phyloP scores from a whole-genome alignment of 345 rosid species.

The Trapa incisa region DNA sequence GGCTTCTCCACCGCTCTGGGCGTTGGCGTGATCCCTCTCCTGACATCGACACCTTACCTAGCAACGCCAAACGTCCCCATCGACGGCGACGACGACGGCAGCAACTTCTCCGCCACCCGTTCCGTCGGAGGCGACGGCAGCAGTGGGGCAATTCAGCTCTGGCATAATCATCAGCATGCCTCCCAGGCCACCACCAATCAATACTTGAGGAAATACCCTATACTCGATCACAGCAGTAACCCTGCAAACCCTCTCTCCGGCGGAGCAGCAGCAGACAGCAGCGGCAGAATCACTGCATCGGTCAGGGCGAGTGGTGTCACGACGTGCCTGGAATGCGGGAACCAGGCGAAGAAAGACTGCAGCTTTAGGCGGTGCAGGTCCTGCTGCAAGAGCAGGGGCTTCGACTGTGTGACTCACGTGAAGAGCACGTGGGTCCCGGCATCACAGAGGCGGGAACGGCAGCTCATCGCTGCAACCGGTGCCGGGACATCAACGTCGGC shows the following conservation, averaged over 20 bases:
- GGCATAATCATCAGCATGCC: conserved; percentile 42
- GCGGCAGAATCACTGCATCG: conserved; percentile 31
- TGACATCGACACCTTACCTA: conserved; percentile 34
- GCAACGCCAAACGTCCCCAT: conserved; percentile 22
- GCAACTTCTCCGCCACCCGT: conserved; percentile 1
- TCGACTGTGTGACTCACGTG: conserved; percentile 82
- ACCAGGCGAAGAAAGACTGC: conserved; percentile 96
- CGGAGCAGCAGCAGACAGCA: conserved; percentile 9
- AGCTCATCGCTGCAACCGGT: conserved; percentile 29
- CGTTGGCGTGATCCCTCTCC: conserved; percentile 65
- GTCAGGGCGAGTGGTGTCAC: conserved; percentile 23
- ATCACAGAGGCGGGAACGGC: conserved; percentile 77
- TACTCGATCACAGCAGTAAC: conserved; percentile 23
- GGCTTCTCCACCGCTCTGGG: conserved; percentile 48
- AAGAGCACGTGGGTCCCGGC: conserved; percentile 99
- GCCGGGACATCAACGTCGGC: conserved; percentile 59
- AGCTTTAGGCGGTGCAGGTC: conserved; percentile 76
- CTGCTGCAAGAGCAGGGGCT: conserved; percentile 90
- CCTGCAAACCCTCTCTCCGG: conserved; percentile 19
- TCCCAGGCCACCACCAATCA: conserved; percentile 7
- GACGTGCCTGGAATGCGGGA: conserved; percentile 96
- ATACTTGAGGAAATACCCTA: conserved; percentile 29
- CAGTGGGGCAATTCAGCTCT: conserved; percentile 45
- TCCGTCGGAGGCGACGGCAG: not conserved
- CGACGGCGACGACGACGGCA: conserved; percentile 6